These are phyloP conservation scores for Exserohilum rostratum DNA, from an alignment of 2,329 filamentous ascomycete species.

Conservation along the genomic window DNA sequence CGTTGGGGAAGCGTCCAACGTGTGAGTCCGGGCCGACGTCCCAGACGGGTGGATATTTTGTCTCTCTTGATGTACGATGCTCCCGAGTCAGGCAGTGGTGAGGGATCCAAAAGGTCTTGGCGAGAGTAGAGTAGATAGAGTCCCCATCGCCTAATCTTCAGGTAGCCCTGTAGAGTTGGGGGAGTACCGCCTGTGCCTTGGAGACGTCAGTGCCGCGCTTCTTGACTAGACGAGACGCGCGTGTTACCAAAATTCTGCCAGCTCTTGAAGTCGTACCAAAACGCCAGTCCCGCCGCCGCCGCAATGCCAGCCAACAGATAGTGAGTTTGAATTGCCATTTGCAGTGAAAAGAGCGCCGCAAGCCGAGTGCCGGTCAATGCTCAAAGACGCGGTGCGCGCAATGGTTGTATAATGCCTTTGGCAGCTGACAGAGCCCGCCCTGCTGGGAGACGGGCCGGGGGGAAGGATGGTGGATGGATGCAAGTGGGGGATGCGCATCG, in stretches of 20 bases:
- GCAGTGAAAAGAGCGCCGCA: not conserved
- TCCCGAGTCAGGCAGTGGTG: conserved; percentile 32
- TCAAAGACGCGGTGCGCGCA: not conserved
- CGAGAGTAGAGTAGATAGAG: conserved; percentile 34
- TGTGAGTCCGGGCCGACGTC: conserved; percentile 26
- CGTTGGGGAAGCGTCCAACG: conserved; percentile 43
- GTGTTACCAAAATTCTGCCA: conserved; percentile 29
- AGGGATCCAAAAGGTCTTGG: conserved; percentile 33
- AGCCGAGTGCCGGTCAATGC: not conserved
- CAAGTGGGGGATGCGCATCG: not conserved
- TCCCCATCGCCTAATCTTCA: conserved; percentile 39
- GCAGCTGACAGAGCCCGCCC: not conserved
- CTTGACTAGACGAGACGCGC: not conserved
- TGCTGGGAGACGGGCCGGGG: not conserved
- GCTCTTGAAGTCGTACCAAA: conserved; percentile 33
- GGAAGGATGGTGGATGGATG: not conserved
- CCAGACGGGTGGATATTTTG: conserved; percentile 26
- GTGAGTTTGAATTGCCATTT: conserved; percentile 8
- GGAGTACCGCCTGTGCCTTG: conserved; percentile 42
- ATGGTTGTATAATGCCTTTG: not conserved
- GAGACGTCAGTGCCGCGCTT: conserved; percentile 1
- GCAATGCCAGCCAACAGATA: conserved; percentile 18
- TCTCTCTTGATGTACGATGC: conserved; percentile 31
- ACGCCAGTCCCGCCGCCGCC: conserved; percentile 8
- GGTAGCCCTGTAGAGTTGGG: conserved; percentile 37